Percentiles rank a stretch among this genome's conserved stretches.
Evolutionary conservation across 805 yeast genomes (phyloP).

Genomic region (Dipodascus albidus): DNA sequence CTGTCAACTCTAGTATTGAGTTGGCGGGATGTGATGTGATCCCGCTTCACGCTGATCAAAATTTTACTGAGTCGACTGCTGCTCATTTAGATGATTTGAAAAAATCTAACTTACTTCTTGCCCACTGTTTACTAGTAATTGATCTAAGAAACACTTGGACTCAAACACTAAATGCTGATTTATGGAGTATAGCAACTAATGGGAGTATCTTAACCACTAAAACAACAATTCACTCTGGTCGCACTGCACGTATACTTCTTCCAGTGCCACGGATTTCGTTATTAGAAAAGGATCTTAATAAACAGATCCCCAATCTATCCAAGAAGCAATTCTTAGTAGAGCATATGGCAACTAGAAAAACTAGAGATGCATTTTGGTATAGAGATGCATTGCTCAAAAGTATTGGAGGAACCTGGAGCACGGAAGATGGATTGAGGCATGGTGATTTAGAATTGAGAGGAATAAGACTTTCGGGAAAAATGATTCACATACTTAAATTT

Average conservation of each 20-base stretch:
- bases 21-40: slow-evolving; percentile 1
- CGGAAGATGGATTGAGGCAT: slow-evolving; percentile 9
- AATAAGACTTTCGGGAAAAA: background rate
- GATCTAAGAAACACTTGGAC: slow-evolving; percentile 3
- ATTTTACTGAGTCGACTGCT: background rate
- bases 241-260: slow-evolving; percentile 49
- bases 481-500: background rate
- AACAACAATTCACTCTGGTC: slow-evolving; percentile 30
- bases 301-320: slow-evolving; percentile 58
- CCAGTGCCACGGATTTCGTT: slow-evolving; percentile 52
- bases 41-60: background rate
- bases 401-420: slow-evolving; percentile 57
- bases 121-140: background rate
- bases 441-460: background rate
- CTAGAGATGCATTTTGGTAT: slow-evolving; percentile 71
- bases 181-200: background rate
- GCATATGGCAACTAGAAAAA: slow-evolving; percentile 44
- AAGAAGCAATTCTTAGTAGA: slow-evolving; percentile 59
- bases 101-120: background rate
- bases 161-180: background rate
- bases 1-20: background rate
- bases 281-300: slow-evolving; percentile 31
- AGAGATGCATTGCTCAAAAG: slow-evolving; percentile 49
- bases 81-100: background rate
- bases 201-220: background rate